phyloP scores from a whole-genome alignment of 306 rosid species.

The Vigna unguiculata region DNA sequence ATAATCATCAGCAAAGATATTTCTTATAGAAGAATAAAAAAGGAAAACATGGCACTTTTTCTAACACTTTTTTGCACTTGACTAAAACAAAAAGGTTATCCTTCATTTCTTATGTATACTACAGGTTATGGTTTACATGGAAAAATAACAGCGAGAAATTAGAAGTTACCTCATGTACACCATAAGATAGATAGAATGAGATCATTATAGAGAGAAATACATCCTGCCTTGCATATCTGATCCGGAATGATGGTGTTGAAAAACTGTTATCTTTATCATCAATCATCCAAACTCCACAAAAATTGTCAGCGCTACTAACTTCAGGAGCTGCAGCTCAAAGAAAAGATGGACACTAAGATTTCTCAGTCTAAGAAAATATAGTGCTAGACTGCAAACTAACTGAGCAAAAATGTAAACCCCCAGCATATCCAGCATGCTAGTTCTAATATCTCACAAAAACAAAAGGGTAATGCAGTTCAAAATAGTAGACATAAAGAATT shows the following conservation, averaged over 20 bases:
- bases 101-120: neutral
- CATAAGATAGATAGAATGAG: slow-evolving; percentile 76
- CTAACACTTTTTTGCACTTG: neutral
- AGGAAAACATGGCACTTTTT: neutral
- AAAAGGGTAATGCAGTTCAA: slow-evolving; percentile 9
- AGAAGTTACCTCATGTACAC: slow-evolving; percentile 61
- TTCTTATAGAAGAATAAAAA: slow-evolving; percentile 9
- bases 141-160: slow-evolving; percentile 1
- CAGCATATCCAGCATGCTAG: slow-evolving; percentile 20
- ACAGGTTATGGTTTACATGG: neutral
- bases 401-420: neutral
- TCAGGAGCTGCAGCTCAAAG: slow-evolving; percentile 75
- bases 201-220: slow-evolving; percentile 77
- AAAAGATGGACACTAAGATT: slow-evolving; percentile 34
- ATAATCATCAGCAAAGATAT: slow-evolving; percentile 35
- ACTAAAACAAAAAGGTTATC: neutral
- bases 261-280: slow-evolving; percentile 91
- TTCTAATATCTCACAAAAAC: neutral
- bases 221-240: slow-evolving; percentile 89
- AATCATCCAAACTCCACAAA: slow-evolving; percentile 79
- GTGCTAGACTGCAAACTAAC: slow-evolving; percentile 17
- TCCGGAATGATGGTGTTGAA: slow-evolving; percentile 78
- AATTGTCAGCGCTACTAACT: slow-evolving; percentile 62
- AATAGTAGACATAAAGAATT: slow-evolving; percentile 1
- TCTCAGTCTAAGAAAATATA: neutral